Base-by-base conservation (phyloP, 2,329 filamentous ascomycete genomes). In the Alternaria burnsii region DNA sequence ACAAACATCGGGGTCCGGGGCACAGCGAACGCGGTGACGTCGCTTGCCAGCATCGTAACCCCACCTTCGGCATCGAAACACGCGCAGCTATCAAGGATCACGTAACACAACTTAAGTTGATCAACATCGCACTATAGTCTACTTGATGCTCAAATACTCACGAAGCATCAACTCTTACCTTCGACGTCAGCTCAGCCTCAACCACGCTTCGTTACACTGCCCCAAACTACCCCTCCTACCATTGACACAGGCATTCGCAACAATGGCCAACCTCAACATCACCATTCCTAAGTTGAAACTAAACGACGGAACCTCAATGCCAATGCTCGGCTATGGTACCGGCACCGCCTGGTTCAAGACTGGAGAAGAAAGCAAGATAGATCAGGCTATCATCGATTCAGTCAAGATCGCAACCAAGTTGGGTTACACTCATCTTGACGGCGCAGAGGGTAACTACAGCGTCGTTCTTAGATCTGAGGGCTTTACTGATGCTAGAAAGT, bases 401-500 rank as follows among this genome's bases (percentile, higher is more conserved):
- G 81, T 85, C 44, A 85, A 89, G 58, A 84, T 80, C 65, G 91
- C 91, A 32, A 89, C 93, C 69, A 84, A 86, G 55, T 77, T 87
- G n/a, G 91, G 89, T 24, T 93, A 89, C 76, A 83, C 84, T 59
- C 91, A 94, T 71, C 82, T 94, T 3, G 91, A 94, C 75, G 87
- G 91, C 43, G 91, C 91, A 20, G 88, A 94, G 81, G 80, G 88
- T 89, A 74, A 58, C 78, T 2, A 5, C 26, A 22, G 9, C 12
- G 18, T 11, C 3, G 12, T 4, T 18, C 9, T 11, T 3, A 11
- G 24, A 16, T 28, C 6, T 18, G 20, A 5, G 8, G 38, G 12
- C 7, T 24, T 41, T 8, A 3, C 48, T 65, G 34, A 66, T 47
- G 3, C 1, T 18, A 10, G n/a, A 9, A 47, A 80, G 79, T 83